Conservation (phyloP, 306 rosid species). For the Crotalaria pallida region DNA sequence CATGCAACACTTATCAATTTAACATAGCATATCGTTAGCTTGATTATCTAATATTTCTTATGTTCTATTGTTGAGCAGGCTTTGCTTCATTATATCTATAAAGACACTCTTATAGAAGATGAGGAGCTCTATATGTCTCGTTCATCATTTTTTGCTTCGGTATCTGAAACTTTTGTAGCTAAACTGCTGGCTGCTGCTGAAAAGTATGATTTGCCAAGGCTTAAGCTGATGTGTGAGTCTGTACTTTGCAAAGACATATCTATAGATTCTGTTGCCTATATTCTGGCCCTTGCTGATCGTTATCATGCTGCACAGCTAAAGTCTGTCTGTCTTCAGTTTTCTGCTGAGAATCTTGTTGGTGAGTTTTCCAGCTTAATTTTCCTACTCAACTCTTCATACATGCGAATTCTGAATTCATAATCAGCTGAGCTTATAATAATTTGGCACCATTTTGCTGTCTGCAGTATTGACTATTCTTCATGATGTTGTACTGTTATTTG, state of each 20-base stretch:
- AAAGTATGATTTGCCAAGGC: constrained; percentile 78
- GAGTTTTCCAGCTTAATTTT: constrained; percentile 30
- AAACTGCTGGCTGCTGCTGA: constrained; percentile 89
- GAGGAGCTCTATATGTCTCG: constrained; percentile 63
- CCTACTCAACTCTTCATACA: neutral
- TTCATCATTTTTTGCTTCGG: constrained; percentile 52
- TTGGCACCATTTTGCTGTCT: neutral
- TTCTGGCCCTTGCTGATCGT: constrained; percentile 86
- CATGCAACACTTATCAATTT: neutral
- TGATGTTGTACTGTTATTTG: neutral
- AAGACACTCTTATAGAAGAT: constrained; percentile 75
- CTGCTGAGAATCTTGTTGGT: constrained; percentile 95
- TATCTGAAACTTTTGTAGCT: constrained; percentile 74
- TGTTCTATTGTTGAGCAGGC: constrained; percentile 57
- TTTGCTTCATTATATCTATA: constrained; percentile 82
- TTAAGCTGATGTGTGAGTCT: constrained; percentile 87
- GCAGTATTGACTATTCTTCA: constrained; percentile 12
- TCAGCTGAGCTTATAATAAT: neutral
- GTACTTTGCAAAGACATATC: constrained; percentile 91
- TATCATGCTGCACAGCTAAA: constrained; percentile 77
- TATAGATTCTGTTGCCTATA: constrained; percentile 80
- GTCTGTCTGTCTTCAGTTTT: constrained; percentile 81
- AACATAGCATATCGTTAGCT: neutral
- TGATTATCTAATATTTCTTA: constrained; percentile 27
- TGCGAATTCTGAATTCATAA: neutral